A percentile compares a stretch with the other conserved stretches of the same genome.
Conservation (phyloP, 495 filamentous ascomycete species). For the Bombardia bombarda region DNA sequence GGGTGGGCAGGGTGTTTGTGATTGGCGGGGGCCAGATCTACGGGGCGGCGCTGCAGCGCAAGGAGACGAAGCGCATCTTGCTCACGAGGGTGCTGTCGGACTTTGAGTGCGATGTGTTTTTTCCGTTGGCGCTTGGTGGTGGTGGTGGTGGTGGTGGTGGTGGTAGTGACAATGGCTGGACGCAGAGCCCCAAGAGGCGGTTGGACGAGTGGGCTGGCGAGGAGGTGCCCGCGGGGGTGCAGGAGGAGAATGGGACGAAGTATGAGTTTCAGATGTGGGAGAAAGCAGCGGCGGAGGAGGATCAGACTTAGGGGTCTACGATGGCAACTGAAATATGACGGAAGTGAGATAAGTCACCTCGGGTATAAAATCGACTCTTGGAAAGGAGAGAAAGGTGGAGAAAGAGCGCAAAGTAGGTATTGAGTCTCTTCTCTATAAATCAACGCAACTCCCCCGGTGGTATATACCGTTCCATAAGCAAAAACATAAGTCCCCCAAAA, state of each 20-base stretch:
- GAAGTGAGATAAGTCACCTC: no score
- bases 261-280: slow-evolving; percentile 64
- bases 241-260: slow-evolving; percentile 48
- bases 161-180: slow-evolving; percentile 33
- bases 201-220: slow-evolving; percentile 54
- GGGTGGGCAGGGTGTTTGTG: slow-evolving; percentile 58
- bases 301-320: not conserved
- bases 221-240: slow-evolving; percentile 37
- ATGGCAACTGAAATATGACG: no score
- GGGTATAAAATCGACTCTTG: no score
- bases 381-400: no score
- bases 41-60: slow-evolving; percentile 48
- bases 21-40: slow-evolving; percentile 92
- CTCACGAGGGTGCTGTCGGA: slow-evolving; percentile 54
- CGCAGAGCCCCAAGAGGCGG: slow-evolving; percentile 36
- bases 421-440: no score
- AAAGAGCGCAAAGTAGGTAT: no score
- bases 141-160: slow-evolving; percentile 14
- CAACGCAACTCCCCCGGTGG: no score
- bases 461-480: no score
- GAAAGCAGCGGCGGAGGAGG: slow-evolving; percentile 27
- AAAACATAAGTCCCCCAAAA: no score
- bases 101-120: slow-evolving; percentile 87
- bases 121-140: slow-evolving; percentile 50
- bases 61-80: slow-evolving; percentile 45